Evolutionary conservation across 2,329 filamentous ascomycete species (phyloP), one percentile per base, ranked within the genome.

Genomic region (Hypoxylon sp.): DNA sequence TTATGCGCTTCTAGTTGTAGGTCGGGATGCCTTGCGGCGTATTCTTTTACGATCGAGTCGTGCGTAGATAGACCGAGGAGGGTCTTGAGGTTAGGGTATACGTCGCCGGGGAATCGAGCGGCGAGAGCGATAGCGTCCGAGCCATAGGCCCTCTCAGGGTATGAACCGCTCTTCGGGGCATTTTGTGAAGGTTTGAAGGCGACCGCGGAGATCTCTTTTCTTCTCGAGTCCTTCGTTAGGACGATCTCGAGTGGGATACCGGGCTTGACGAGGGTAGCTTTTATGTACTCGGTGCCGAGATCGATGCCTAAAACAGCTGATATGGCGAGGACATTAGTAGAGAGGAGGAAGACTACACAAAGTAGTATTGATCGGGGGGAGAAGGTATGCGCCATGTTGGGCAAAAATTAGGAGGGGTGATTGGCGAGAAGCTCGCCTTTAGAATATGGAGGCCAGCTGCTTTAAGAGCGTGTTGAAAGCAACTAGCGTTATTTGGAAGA

Each of bases 181-280:
- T 85, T 81, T 71, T 86, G 86, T n/a, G 87, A 84, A 37, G 94
- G 93, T 80, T 99, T 98, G 82, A 99, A 98, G 44, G 93, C 91
- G 70, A 99, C 89, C 43, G 93, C 94, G 1, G 94, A 92, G 22
- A 87, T 87, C 78, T 99, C 95, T 83, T 99, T 99, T 75, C 95
- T 91, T 78, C 97, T 92, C 28, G 95, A 97, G 80, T 99, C 95
- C 78, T 98, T 99, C 28, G 94, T 97, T 59, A 97, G 86, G 77
- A 99, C 94, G 69, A 99, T 98, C 71, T 99, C 95, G 76, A 99
- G 92, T 10, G 95, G 95, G 54, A 97, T 94, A 64, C 95, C 95
- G 1, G 95, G 95, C 81, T 98, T 98, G 65, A 99, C 94, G 43
- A 99, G 87, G 13, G 92, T 89, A 26, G 94, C 94, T 82, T 98